Evolutionary conservation across 225 moss, liverwort and hornwort genomes (phyloP).

Genomic region (Ulota crispa): DNA sequence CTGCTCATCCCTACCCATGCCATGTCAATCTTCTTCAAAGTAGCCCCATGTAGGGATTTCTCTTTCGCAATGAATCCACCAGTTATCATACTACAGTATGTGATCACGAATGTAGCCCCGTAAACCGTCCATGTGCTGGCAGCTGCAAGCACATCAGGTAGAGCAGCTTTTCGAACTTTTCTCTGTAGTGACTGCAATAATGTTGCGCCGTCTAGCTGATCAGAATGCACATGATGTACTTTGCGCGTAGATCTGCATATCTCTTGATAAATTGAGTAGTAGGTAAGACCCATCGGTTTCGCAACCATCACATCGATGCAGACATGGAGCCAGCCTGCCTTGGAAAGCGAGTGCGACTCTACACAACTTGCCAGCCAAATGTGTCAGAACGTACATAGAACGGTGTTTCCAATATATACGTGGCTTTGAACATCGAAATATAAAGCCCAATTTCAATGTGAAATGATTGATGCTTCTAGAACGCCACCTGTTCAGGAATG

Average conservation of each 20-base stretch:
- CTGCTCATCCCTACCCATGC: background rate
- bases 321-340: background rate
- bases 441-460: background rate
- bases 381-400: background rate
- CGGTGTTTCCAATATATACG: background rate
- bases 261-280: slow-evolving; percentile 15
- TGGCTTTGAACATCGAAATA: background rate
- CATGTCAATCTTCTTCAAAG: background rate
- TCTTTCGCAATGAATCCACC: background rate
- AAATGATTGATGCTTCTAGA: background rate
- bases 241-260: slow-evolving; percentile 27
- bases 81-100: background rate
- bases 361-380: background rate
- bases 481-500: background rate
- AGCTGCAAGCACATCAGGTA: background rate
- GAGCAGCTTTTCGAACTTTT: slow-evolving; percentile 19
- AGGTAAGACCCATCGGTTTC: slow-evolving; percentile 18
- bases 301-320: slow-evolving; percentile 3
- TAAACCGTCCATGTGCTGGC: background rate
- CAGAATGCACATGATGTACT: background rate
- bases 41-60: background rate
- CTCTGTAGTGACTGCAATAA: slow-evolving; percentile 17
- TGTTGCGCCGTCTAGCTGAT: slow-evolving; percentile 15
- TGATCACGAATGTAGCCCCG: background rate
- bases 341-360: background rate